A percentile compares a stretch with the other conserved stretches of the same genome.
Conservation (phyloP, 139 green algal species). For the Closterium sp. region DNA sequence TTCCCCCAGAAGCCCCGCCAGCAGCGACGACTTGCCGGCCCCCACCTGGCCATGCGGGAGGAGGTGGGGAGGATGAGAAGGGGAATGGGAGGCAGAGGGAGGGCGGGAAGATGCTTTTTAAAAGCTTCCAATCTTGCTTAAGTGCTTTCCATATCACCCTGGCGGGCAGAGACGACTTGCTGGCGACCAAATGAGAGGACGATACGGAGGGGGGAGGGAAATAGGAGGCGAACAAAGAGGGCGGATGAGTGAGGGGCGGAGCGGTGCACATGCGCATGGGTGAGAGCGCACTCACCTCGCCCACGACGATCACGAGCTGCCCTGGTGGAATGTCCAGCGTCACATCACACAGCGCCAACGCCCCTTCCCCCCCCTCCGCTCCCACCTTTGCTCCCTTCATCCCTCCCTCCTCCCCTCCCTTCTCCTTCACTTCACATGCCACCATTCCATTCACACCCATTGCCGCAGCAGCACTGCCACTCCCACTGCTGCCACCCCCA, state of each 20-base stretch:
- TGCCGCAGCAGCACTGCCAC: not conserved
- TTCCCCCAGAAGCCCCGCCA: constrained; percentile 50
- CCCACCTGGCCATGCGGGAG: constrained; percentile 37
- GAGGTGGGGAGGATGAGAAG: not conserved
- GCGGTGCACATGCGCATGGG: too few species aligned
- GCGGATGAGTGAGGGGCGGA: too few species aligned
- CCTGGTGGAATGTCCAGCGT: constrained; percentile 23
- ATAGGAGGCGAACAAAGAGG: not conserved
- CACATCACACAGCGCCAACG: constrained; percentile 30
- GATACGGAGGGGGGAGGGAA: not conserved
- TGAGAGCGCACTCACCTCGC: constrained; percentile 12
- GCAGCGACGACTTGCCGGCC: constrained; percentile 54
- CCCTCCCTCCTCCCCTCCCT: not conserved
- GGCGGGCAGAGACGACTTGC: not conserved
- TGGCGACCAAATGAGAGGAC: not conserved
- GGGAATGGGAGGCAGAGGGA: not conserved
- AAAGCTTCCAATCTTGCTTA: not conserved
- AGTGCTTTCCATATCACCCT: not conserved
- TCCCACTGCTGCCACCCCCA: not conserved
- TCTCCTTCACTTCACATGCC: not conserved
- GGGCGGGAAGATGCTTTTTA: not conserved
- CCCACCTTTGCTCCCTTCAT: not conserved
- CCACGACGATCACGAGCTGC: constrained; percentile 28
- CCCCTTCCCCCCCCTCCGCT: not conserved
- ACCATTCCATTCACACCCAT: not conserved